Base-by-base conservation (phyloP, 768 basidiomycete species). In the Boletellus emodensis region DNA sequence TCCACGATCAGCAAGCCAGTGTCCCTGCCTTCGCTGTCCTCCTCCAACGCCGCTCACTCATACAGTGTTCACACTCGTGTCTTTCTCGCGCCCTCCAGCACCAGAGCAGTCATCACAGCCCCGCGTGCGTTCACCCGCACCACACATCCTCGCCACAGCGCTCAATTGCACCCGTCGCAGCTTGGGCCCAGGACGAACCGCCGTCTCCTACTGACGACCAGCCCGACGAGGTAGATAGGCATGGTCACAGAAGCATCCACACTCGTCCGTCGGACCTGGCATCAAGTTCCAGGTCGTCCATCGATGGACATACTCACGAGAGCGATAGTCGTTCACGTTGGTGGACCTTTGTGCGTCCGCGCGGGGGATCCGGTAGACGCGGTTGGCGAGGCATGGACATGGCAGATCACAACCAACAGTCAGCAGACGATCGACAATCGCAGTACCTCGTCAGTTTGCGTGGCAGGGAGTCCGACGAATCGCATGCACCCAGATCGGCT, bases 101-200 rank as follows among this genome's bases (percentile, higher is more conserved):
- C 77, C 28, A 70, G 75, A 52, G 75, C 76, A 1, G 81, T 89
- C 52, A 71, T 87, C 49, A 87, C 85, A 46, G 72, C 77, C 30
- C 87, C 87, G 53, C 87, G 87, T 90, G 66, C 61, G 81, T 76
- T 12, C 40, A 47, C 30, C 12, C 10, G 22, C 11, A 24, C 43
- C 38, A 28, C 9, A 38, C 12, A 20, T 11, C 3, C 20, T 22
- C 11, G n/a, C 4, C 7, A 39, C 46, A 17, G 17, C 26, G 20
- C 52, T 57, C 40, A 54, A 50, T 40, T 56, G 43, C 20, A 10
- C 38, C 47, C 47, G 1, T 32, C 42, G 12, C 46, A 92, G 89
- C 90, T 43, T 92, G 89, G 89, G 90, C 89, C 4, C 75, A 79
- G 57, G 85, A 91, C 63, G 90, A 92, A 61, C 87, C 87, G 4